Base-by-base conservation (phyloP, 148 eudicot species). In the Cornus suecica region DNA sequence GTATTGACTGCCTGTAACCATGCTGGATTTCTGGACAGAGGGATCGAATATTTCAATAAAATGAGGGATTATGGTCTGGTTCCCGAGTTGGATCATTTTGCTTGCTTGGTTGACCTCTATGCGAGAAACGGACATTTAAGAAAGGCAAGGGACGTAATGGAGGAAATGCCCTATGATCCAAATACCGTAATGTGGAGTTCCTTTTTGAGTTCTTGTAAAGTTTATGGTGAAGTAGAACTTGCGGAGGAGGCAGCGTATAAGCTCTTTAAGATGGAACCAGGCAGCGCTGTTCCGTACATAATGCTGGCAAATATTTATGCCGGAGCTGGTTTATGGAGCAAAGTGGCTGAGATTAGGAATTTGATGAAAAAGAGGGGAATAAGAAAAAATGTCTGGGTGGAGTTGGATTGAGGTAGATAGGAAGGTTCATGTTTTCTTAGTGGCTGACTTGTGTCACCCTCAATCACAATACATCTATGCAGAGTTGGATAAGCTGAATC, bases 41-140 rank as follows among this genome's bases (percentile, higher is more conserved):
- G 80, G 32, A 18, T 87, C 24, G 72, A 66, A 14, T 76, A 80
- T 81, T 82, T 84, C 60, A 61, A 83, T 3, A 83, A 71, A 74
- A 83, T 86, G 85, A 79, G 66, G 30, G 76, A 81, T 42, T 77
- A 77, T 54, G 73, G 78, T 65, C 16, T 86, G 58, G 75, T 75
- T 77, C 87, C 89, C 65, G 72, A 75, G n/a, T 45, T 80, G 10
- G 89, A 84, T 74, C 87, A 84, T 16, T 84, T 84, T 69, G 84
- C 87, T 69, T 87, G 89, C 69, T 48, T 88, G 20, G 73, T 88
- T 58, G 87, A 85, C 70, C 70, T 88, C 52, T 76, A 79, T 79
- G 87, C 84, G 28, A 78, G 85, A 74, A 76, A 74, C 62, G 90
- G 90, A 28, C 63, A 81, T 45, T 68, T 88, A 29, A 73, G 18